A percentile compares a stretch with the other conserved stretches of the same genome.
Evolutionary conservation across 441 rosid genomes (phyloP).

Genomic region (Eugenia klotzschiana): DNA sequence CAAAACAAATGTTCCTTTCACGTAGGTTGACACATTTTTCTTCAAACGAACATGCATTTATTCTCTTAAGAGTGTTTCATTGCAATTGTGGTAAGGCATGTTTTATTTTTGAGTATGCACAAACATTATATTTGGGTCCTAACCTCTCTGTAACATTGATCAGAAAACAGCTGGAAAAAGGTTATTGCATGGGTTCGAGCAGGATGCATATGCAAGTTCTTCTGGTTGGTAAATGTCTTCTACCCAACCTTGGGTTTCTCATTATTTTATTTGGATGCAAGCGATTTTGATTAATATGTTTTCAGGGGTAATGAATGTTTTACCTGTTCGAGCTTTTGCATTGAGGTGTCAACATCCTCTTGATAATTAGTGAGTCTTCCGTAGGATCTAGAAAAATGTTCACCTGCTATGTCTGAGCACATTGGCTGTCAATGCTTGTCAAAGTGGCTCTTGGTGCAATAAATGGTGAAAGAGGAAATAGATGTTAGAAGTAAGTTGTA

Average conservation of each 20-base stretch:
- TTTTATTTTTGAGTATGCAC: not conserved
- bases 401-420: not conserved
- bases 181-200: slow-evolving; percentile 44
- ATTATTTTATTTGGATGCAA: not conserved
- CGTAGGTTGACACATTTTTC: not conserved
- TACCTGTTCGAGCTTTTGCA: not conserved
- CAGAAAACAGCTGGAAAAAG: slow-evolving; percentile 18
- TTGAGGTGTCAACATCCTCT: not conserved
- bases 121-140: not conserved
- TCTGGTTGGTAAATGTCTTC: slow-evolving; percentile 31
- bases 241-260: not conserved
- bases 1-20: not conserved
- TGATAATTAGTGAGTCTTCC: not conserved
- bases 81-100: not conserved
- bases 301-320: not conserved
- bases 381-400: not conserved
- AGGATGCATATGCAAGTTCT: slow-evolving; percentile 26
- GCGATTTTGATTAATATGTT: not conserved
- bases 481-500: not conserved
- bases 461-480: not conserved
- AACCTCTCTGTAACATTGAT: slow-evolving; percentile 5
- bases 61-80: not conserved
- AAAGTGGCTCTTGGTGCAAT: not conserved
- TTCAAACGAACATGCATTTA: not conserved
- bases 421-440: not conserved